A percentile compares a stretch with the other conserved stretches of the same genome.
These are phyloP conservation scores for Asparagopsis taxiformis DNA, from an alignment of 31 red algal species.

Conservation along the genomic window DNA sequence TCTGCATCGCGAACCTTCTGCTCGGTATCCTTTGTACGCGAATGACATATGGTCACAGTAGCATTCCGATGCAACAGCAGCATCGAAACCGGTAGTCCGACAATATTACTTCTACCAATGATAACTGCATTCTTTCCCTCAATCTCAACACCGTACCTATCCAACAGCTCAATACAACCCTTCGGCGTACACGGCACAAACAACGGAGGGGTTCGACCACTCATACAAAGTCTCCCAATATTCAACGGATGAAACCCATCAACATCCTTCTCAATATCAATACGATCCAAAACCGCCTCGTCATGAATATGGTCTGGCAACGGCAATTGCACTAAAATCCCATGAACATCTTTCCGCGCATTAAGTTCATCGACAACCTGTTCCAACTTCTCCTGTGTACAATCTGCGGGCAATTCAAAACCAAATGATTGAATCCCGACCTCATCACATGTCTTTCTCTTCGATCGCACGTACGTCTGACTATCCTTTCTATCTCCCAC, in stretches of 20 bases:
- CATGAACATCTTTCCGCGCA: conserved; percentile 71
- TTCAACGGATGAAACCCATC: conserved; percentile 98
- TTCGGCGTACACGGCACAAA: conserved; percentile 92
- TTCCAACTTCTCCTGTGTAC: conserved; percentile 57
- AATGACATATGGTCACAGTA: conserved; percentile 92
- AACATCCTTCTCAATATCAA: conserved; percentile 94
- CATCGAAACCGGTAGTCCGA: conserved; percentile 84
- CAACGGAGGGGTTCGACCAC: conserved; percentile 45
- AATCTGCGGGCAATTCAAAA: conserved; percentile 58
- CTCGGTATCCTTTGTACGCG: conserved; percentile 61
- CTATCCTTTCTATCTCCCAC: conserved; percentile 82
- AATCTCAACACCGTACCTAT: conserved; percentile 63
- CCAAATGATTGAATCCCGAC: conserved; percentile 84
- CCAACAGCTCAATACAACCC: conserved; percentile 77
- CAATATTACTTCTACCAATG: conserved; percentile 91
- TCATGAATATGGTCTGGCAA: conserved; percentile 82
- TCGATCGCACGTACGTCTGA: conserved; percentile 82
- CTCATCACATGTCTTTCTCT: conserved; percentile 78
- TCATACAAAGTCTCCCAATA: conserved; percentile 85
- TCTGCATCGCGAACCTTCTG: conserved; percentile 61
- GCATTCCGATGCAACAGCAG: conserved; percentile 84
- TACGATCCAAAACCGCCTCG: conserved; percentile 65
- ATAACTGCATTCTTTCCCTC: conserved; percentile 77
- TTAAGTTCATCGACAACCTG: conserved; percentile 82
- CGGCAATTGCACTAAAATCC: conserved; percentile 90